phyloP scores from a whole-genome alignment of 2,329 filamentous ascomycete genomes.

The Zymoseptoria tritici region DNA sequence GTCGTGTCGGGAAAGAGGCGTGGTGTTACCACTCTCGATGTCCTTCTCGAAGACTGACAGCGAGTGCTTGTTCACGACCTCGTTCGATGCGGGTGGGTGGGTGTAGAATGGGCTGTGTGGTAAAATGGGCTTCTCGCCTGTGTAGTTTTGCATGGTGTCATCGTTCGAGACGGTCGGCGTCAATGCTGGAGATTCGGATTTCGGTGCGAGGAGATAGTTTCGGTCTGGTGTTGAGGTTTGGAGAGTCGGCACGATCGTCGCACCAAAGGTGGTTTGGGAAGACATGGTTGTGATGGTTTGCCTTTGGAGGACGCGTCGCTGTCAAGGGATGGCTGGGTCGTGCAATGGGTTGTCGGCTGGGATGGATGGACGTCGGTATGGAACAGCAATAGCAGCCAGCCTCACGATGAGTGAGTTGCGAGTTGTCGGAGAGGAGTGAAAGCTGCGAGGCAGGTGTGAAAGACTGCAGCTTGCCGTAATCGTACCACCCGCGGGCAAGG shows the following conservation, averaged over 20 bases:
- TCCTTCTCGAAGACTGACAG: slow-evolving; percentile 31
- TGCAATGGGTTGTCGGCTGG: background rate
- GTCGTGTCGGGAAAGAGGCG: slow-evolving; percentile 29
- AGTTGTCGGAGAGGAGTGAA: background rate
- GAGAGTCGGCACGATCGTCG: slow-evolving; percentile 30
- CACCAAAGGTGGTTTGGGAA: slow-evolving; percentile 34
- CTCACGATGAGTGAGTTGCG: too few relatives aligned
- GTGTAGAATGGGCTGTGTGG: slow-evolving; percentile 43
- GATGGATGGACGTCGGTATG: background rate
- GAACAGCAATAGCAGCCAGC: too few relatives aligned
- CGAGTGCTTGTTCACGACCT: slow-evolving; percentile 20
- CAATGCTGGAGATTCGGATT: slow-evolving; percentile 29
- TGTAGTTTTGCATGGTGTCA: slow-evolving; percentile 24
- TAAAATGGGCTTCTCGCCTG: slow-evolving; percentile 30
- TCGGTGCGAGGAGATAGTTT: slow-evolving; percentile 23
- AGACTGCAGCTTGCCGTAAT: background rate
- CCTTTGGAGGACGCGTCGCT: background rate
- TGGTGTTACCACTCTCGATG: slow-evolving; percentile 28
- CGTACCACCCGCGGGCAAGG: too few relatives aligned
- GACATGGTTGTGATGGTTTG: background rate
- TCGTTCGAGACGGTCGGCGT: slow-evolving; percentile 28
- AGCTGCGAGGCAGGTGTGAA: background rate
- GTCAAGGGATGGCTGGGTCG: background rate
- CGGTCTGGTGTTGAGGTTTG: slow-evolving; percentile 8
- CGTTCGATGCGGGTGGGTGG: slow-evolving; percentile 40